phyloP scores from a whole-genome alignment of 768 basidiomycete species.

The Tulasnella sp. region DNA sequence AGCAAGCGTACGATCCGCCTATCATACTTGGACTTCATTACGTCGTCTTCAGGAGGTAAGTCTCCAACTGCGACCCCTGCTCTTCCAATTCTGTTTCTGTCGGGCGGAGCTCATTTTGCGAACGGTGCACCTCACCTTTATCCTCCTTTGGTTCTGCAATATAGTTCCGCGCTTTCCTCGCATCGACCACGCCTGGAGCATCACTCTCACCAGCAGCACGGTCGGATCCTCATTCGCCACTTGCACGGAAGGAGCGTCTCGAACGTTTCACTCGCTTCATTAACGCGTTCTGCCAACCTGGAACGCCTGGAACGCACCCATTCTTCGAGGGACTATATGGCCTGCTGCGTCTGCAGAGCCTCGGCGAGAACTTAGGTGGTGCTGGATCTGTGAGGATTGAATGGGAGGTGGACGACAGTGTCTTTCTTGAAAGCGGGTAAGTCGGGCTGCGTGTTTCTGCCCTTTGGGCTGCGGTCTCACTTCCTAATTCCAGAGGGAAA shows the following conservation, averaged over 20 bases:
- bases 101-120: constrained; percentile 2
- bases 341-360: constrained; percentile 75
- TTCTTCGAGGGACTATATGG: constrained; percentile 82
- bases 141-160: constrained; percentile 9
- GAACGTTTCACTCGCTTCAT: constrained; percentile 77
- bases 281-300: constrained; percentile 79
- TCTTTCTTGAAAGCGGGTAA: constrained; percentile 92
- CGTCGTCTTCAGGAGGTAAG: constrained; percentile 67
- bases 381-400: constrained; percentile 71
- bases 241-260: constrained; percentile 77
- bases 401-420: constrained; percentile 94
- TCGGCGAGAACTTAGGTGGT: constrained; percentile 80
- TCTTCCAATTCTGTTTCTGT: not conserved
- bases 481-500: constrained; percentile 64
- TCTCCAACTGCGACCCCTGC: constrained; percentile 7
- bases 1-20: constrained; percentile 81
- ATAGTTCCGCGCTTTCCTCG: constrained; percentile 75
- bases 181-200: constrained; percentile 75
- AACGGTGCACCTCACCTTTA: constrained; percentile 2
- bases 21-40: constrained; percentile 77
- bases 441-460: constrained; percentile 44
- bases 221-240: constrained; percentile 60
- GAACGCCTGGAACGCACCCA: constrained; percentile 87
- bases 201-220: constrained; percentile 77
- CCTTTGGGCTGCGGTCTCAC: constrained; percentile 29